Percentiles rank a stretch among this genome's conserved stretches.
phyloP scores from a whole-genome alignment of 345 rosid species.

The Tarenaya hassleriana region DNA sequence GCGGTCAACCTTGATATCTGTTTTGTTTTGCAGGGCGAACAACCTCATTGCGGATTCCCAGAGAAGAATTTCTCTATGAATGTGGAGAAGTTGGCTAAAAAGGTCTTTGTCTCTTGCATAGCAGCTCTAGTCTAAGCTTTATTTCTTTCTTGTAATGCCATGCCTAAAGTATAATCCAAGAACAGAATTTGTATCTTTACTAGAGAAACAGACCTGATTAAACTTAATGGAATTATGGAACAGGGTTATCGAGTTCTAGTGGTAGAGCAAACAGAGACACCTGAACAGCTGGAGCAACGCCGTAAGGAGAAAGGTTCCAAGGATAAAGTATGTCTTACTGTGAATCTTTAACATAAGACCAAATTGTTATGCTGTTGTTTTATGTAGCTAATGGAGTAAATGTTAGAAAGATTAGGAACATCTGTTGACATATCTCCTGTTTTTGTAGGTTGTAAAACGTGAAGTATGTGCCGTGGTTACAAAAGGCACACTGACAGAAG shows the following conservation, averaged over 20 bases:
- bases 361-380: slow-evolving; percentile 8
- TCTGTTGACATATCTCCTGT: slow-evolving; percentile 22
- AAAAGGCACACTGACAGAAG: slow-evolving; percentile 91
- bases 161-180: slow-evolving; percentile 9
- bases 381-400: slow-evolving; percentile 1
- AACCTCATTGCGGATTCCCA: slow-evolving; percentile 99
- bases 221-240: slow-evolving; percentile 24
- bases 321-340: slow-evolving; percentile 59
- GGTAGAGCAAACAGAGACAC: slow-evolving; percentile 96
- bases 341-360: slow-evolving; percentile 8
- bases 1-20: slow-evolving; percentile 14
- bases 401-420: slow-evolving; percentile 10
- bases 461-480: slow-evolving; percentile 91
- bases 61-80: slow-evolving; percentile 87
- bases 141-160: slow-evolving; percentile 13
- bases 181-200: slow-evolving; percentile 12
- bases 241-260: slow-evolving; percentile 98
- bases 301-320: slow-evolving; percentile 83
- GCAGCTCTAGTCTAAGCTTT: slow-evolving; percentile 9
- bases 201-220: slow-evolving; percentile 24
- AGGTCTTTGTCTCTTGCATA: slow-evolving; percentile 46
- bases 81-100: slow-evolving; percentile 82
- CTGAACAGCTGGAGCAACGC: slow-evolving; percentile 89
- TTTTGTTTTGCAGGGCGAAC: slow-evolving; percentile 63
- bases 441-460: slow-evolving; percentile 87